phyloP scores from a whole-genome alignment of 1,284 basidiomycete species.

The Melampsora abietis-canadensis region DNA sequence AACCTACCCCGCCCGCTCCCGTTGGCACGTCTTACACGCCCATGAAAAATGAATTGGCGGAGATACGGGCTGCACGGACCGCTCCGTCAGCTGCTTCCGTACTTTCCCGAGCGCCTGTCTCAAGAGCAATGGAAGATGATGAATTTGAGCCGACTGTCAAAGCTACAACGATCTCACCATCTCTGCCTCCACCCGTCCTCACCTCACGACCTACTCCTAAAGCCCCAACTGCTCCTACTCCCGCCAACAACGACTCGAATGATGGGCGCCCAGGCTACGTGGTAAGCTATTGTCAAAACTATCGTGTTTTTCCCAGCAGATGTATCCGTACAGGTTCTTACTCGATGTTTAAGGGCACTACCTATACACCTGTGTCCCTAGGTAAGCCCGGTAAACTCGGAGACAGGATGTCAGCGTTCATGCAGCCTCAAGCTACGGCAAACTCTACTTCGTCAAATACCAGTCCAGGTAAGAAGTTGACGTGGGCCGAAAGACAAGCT shows the following conservation, averaged over 20 bases:
- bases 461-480: constrained; percentile 62
- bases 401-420: constrained; percentile 64
- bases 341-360: constrained; percentile 61
- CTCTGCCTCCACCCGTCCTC: constrained; percentile 18
- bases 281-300: constrained; percentile 37
- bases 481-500: constrained; percentile 85
- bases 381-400: constrained; percentile 77
- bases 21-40: constrained; percentile 53
- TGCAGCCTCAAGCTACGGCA: constrained; percentile 14
- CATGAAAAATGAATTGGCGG: constrained; percentile 51
- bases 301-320: neutral
- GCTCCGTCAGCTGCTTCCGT: constrained; percentile 46
- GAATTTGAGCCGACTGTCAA: constrained; percentile 37
- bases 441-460: constrained; percentile 51
- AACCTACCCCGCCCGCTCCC: constrained; percentile 31
- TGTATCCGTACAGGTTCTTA: neutral
- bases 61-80: constrained; percentile 53
- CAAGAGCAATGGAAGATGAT: constrained; percentile 7
- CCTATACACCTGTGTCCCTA: constrained; percentile 80
- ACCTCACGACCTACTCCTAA: constrained; percentile 16
- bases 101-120: constrained; percentile 44
- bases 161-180: constrained; percentile 25
- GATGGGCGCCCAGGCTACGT: constrained; percentile 49
- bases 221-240: constrained; percentile 55
- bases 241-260: constrained; percentile 49